A percentile compares a stretch with the other conserved stretches of the same genome.
Evolutionary conservation across 345 rosid species (phyloP).

Genomic region (Psidium guajava): DNA sequence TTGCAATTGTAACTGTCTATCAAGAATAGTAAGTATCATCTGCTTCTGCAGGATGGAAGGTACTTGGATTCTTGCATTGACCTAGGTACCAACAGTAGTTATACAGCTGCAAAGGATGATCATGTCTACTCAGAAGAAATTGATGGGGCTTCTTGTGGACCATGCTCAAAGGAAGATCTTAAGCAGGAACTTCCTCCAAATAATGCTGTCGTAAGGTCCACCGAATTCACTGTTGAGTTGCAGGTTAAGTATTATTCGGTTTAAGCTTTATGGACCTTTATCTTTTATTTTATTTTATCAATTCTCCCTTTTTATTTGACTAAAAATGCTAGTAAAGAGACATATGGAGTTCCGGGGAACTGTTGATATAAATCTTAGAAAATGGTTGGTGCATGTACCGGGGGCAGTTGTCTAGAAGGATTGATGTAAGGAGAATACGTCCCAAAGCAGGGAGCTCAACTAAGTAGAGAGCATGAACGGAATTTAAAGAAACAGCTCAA

Average conservation of each 20-base stretch:
- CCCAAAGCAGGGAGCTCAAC: background rate
- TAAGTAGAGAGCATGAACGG: background rate
- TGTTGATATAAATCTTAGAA: background rate
- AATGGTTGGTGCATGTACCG: background rate
- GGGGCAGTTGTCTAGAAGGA: background rate
- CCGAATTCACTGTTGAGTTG: constrained; percentile 61
- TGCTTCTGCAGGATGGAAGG: constrained; percentile 52
- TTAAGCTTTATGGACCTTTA: background rate
- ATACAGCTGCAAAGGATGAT: constrained; percentile 60
- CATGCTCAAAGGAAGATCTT: constrained; percentile 23
- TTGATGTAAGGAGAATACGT: background rate
- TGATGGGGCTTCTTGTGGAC: constrained; percentile 22
- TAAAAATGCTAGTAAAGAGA: background rate
- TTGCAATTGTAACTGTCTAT: background rate
- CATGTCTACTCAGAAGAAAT: constrained; percentile 49
- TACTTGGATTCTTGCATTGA: constrained; percentile 81
- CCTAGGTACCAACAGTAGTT: constrained; percentile 73
- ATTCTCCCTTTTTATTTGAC: background rate
- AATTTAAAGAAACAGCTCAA: background rate
- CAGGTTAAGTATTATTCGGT: constrained; percentile 41
- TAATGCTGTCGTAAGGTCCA: constrained; percentile 30
- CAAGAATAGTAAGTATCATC: background rate
- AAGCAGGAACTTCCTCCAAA: constrained; percentile 25
- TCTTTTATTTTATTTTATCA: background rate
- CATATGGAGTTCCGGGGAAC: background rate